Percentiles rank a stretch among this genome's conserved stretches.
phyloP scores from a whole-genome alignment of 176 grass and related monocot genomes.

The Zea luxurians region DNA sequence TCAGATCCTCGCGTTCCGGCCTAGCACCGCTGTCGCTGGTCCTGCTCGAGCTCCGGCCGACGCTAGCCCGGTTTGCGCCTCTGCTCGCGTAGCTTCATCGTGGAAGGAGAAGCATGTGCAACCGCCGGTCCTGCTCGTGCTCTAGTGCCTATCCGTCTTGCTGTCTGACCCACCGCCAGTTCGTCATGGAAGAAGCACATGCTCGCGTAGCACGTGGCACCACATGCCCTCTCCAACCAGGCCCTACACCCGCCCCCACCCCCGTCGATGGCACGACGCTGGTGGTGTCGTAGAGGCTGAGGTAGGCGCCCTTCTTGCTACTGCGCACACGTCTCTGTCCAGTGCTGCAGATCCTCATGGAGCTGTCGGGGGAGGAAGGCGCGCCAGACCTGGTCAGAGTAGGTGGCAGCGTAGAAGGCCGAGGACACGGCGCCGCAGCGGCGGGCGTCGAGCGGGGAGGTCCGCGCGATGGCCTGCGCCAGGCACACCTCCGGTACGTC shows the following conservation, averaged over 20 bases:
- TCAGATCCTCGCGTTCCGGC: no score
- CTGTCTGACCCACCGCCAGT: no score
- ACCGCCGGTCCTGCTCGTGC: no score
- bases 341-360: background rate
- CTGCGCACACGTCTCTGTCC: background rate
- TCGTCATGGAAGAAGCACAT: no score
- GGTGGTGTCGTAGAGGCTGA: slow-evolving; percentile 26
- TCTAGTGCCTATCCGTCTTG: no score
- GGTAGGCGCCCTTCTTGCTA: slow-evolving; percentile 38
- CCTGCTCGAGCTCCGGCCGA: no score
- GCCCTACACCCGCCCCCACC: background rate
- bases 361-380: slow-evolving; percentile 24
- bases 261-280: background rate
- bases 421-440: slow-evolving; percentile 37
- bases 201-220: no score
- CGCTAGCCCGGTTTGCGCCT: no score
- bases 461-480: slow-evolving; percentile 45
- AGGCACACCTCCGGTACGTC: slow-evolving; percentile 47
- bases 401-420: slow-evolving; percentile 43
- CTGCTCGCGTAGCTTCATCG: no score
- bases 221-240: slow-evolving; percentile 41
- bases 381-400: slow-evolving; percentile 40
- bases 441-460: slow-evolving; percentile 43
- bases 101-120: no score
- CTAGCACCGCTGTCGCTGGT: no score